These are phyloP conservation scores for Sistotremastrum suecicum DNA, from an alignment of 768 basidiomycete species.

Conservation along the genomic window DNA sequence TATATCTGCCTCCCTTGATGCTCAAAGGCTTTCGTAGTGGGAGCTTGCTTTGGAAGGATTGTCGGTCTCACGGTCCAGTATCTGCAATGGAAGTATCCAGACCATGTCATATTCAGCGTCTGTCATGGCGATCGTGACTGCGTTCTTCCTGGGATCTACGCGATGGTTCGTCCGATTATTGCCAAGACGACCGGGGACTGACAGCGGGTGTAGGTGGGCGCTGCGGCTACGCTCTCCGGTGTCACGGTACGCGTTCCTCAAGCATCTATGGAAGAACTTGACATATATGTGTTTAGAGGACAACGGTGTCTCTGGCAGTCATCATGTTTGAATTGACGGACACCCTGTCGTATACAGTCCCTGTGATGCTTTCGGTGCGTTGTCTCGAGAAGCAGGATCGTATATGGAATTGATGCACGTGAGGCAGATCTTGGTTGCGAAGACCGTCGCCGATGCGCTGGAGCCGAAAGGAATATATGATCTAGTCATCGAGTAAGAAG, in stretches of 20 bases:
- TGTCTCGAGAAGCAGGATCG: no score
- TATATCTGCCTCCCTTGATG: no score
- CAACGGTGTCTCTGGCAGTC: slow-evolving; percentile 87
- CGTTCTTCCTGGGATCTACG: slow-evolving; percentile 82
- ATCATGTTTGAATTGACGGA: slow-evolving; percentile 96
- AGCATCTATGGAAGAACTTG: not conserved
- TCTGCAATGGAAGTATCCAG: slow-evolving; percentile 49
- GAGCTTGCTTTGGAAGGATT: slow-evolving; percentile 85
- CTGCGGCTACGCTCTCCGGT: slow-evolving; percentile 88
- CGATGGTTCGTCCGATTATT: slow-evolving; percentile 45
- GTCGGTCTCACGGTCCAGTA: slow-evolving; percentile 72
- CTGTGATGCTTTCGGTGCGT: slow-evolving; percentile 59
- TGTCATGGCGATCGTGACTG: slow-evolving; percentile 60
- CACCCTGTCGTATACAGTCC: slow-evolving; percentile 82
- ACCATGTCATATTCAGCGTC: slow-evolving; percentile 42
- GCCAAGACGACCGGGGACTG: not conserved
- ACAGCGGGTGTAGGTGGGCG: slow-evolving; percentile 35
- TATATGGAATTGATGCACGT: no score
- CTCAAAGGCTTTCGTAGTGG: slow-evolving; percentile 28
- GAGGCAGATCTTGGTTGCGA: slow-evolving; percentile 58
- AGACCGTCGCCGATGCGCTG: slow-evolving; percentile 77
- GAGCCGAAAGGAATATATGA: slow-evolving; percentile 96
- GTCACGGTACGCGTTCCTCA: slow-evolving; percentile 55
- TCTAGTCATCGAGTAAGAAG: slow-evolving; percentile 68
- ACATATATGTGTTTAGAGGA: slow-evolving; percentile 32